phyloP scores from a whole-genome alignment of 2,329 filamentous ascomycete genomes.

The Blastomyces parvus region DNA sequence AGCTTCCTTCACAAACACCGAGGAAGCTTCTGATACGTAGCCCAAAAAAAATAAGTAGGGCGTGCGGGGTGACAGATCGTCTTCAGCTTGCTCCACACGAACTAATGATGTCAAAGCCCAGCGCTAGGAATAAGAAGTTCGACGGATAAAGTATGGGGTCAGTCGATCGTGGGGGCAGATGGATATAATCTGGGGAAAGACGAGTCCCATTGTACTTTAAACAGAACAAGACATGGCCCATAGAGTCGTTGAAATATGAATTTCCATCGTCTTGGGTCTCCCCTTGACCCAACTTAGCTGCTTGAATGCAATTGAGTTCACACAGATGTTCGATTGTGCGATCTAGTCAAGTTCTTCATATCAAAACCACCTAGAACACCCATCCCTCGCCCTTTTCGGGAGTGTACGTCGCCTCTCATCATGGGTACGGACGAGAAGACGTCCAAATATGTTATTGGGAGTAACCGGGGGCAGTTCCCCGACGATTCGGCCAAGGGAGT shows the following conservation, averaged over 20 bases:
- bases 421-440: neutral
- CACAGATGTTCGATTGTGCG: neutral
- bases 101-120: neutral
- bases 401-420: neutral
- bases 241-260: conserved; percentile 1
- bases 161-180: neutral
- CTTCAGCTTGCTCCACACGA: neutral
- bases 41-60: neutral
- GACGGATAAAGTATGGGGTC: neutral
- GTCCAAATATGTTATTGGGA: neutral
- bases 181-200: conserved; percentile 1
- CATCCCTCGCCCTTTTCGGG: neutral
- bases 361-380: neutral
- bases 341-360: neutral
- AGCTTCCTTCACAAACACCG: neutral
- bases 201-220: neutral
- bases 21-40: neutral
- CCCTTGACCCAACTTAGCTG: neutral
- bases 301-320: neutral
- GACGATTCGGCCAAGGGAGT: neutral
- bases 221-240: neutral
- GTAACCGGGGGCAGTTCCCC: neutral
- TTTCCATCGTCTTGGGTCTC: neutral
- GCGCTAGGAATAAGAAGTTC: neutral
- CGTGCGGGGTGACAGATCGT: neutral